These are phyloP conservation scores for Pleoardoris graminearum DNA, from an alignment of 2,329 filamentous ascomycete species.

Conservation along the genomic window DNA sequence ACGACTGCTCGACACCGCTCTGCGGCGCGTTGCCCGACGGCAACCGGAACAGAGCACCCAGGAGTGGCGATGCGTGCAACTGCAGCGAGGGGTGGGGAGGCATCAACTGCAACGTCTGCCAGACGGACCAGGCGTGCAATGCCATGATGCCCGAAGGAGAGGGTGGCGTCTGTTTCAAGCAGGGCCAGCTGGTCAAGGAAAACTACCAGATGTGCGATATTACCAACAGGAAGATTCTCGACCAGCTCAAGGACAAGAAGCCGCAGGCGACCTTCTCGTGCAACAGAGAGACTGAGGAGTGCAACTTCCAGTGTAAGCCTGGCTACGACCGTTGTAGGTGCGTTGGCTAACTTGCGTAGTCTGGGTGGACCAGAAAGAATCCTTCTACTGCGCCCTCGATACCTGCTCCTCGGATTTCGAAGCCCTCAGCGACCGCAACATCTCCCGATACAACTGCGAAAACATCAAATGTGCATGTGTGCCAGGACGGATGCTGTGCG, in stretches of 20 bases:
- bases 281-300: constrained; percentile 71
- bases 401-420: constrained; percentile 75
- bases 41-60: constrained; percentile 70
- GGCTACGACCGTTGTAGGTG: background rate
- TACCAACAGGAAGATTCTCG: constrained; percentile 90
- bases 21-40: constrained; percentile 88
- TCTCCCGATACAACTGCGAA: constrained; percentile 81
- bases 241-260: constrained; percentile 79
- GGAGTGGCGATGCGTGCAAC: constrained; percentile 71
- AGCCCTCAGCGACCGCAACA: constrained; percentile 71
- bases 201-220: constrained; percentile 99
- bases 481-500: constrained; percentile 89
- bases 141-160: constrained; percentile 81
- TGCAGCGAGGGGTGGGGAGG: constrained; percentile 94
- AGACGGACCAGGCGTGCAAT: constrained; percentile 79
- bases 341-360: constrained; percentile 57
- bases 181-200: constrained; percentile 86
- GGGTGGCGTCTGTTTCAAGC: constrained; percentile 87
- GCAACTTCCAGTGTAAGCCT: constrained; percentile 88
- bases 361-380: constrained; percentile 92
- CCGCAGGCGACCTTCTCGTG: constrained; percentile 96
- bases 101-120: constrained; percentile 96
- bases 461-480: constrained; percentile 87
- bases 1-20: constrained; percentile 88
- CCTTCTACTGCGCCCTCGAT: constrained; percentile 91